Percentiles rank a stretch among this genome's conserved stretches.
phyloP scores from a whole-genome alignment of 2,329 filamentous ascomycete species.

The Neonectria hederae region DNA sequence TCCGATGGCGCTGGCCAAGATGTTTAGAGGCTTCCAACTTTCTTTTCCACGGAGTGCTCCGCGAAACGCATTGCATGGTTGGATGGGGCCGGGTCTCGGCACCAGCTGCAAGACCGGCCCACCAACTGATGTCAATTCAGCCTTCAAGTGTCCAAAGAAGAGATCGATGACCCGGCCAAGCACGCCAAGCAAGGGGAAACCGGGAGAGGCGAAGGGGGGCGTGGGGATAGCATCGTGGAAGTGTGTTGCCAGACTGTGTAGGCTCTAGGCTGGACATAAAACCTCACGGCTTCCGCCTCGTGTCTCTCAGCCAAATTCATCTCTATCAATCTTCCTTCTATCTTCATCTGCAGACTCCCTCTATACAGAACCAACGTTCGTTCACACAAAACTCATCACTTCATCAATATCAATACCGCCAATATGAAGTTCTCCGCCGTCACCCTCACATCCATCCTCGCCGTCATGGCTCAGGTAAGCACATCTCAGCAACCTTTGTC shows the following conservation, averaged over 20 bases:
- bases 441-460: constrained; percentile 41
- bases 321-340: neutral
- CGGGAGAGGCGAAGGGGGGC: constrained; percentile 10
- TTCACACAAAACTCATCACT: constrained; percentile 8
- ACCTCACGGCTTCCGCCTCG: neutral
- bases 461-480: constrained; percentile 29
- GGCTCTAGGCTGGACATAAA: constrained; percentile 10
- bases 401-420: constrained; percentile 22
- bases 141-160: neutral
- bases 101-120: neutral
- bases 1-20: neutral
- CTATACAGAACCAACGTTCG: neutral
- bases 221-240: constrained; percentile 15
- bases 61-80: neutral
- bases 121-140: neutral
- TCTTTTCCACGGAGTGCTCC: neutral
- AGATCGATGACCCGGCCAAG: constrained; percentile 2
- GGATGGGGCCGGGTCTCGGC: neutral
- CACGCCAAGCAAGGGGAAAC: neutral
- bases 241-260: constrained; percentile 1
- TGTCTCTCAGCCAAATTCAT: neutral
- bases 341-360: neutral
- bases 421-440: constrained; percentile 49
- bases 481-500: too few species aligned
- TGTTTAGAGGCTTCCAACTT: neutral